Percentiles rank a stretch among this genome's conserved stretches.
phyloP scores from a whole-genome alignment of 169 alveolate species.

The Eimeria sp. region DNA sequence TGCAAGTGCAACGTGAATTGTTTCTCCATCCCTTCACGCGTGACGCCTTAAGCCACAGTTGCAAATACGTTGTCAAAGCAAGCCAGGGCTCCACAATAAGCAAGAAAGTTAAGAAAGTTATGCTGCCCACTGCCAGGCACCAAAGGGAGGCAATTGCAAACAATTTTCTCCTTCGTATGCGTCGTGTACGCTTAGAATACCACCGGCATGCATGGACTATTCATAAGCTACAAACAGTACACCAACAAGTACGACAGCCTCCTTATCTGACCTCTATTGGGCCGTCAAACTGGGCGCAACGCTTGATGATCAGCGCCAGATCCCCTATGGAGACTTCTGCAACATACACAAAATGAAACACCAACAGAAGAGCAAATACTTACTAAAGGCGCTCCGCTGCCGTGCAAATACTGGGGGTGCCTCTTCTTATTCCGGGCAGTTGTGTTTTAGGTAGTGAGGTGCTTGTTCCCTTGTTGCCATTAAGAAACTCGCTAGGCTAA shows the following conservation, averaged over 20 bases:
- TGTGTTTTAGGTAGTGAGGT: background rate
- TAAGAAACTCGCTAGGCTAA: background rate
- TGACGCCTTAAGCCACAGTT: background rate
- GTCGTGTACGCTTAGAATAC: background rate
- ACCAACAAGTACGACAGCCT: background rate
- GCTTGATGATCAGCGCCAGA: conserved; percentile 46
- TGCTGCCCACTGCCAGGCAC: background rate
- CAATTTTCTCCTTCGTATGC: background rate
- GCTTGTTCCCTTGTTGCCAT: background rate
- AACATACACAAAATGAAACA: background rate
- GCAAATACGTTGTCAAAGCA: background rate
- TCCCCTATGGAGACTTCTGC: conserved; percentile 40
- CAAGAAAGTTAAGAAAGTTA: background rate
- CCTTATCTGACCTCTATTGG: conserved; percentile 34
- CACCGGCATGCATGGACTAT: background rate
- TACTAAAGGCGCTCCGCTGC: background rate
- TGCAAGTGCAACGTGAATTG: background rate
- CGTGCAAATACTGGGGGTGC: background rate
- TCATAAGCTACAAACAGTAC: background rate
- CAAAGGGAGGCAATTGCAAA: background rate
- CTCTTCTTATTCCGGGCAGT: background rate
- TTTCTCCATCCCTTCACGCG: background rate
- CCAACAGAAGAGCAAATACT: background rate
- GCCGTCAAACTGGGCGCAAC: conserved; percentile 45
- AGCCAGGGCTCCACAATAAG: background rate